Base-by-base conservation (phyloP, 345 rosid genomes). In the Lepidium africanum region DNA sequence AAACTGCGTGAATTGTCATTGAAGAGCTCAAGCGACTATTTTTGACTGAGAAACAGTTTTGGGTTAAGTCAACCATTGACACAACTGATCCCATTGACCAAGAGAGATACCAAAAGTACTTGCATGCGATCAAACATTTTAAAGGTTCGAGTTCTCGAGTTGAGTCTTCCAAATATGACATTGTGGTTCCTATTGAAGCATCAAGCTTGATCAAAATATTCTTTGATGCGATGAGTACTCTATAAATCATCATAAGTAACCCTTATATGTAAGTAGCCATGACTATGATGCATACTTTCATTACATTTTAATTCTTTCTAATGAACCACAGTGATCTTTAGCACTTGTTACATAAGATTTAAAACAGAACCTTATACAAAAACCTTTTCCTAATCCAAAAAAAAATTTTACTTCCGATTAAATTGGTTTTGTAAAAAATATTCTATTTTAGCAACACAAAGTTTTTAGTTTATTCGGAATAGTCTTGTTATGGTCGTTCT, bases 91-190 rank as follows among this genome's bases (percentile, higher is more conserved):
- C 73, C 27, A 76, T 91, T 63, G 66, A 81, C 16, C 78, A 59
- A 0, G 79, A 76, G 9, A 70, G 33, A 41, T 91, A 85, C 25
- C 79, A 82, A 9, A 82, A 70, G 39, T 46, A 78, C 33, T 81
- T 75, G 47, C 75, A 71, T 0, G 67, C 77, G 16, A 11, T 47
- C 19, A 55, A 4, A 54, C 83, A 69, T 33, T 78, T 81, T 17
- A 81, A 52, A 36, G 66, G 68, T 35, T 16, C 71, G 5, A 74
- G 68, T 55, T 78, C 81, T 38, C 83, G 79, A 2, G 16, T 85
- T 10, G 97, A 91, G 69, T 81, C 93, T n/a, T 88, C 97, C 2
- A 87, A 80, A 73, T 72, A 76, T 10, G 65, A 76, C 13, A 77
- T 70, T 2, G 60, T 79, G 5, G 84, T 89, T 45, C 37, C 72